phyloP scores from a whole-genome alignment of 345 rosid genomes.

The Brassica napus region Da-Ae NC_063440.1:14316501-14317000 shows the following conservation, averaged over 20 bases:
- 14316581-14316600: constrained; percentile 96
- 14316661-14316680: constrained; percentile 73
- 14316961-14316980: not conserved
- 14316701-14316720: constrained; percentile 56
- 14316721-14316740: constrained; percentile 60
- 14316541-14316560: constrained; percentile 91
- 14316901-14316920: constrained; percentile 68
- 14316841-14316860: constrained; percentile 77
- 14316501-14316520: constrained; percentile 76
- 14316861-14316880: constrained; percentile 94
- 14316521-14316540: constrained; percentile 70
- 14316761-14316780: constrained; percentile 55
- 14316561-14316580: constrained; percentile 90
- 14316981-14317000: not conserved
- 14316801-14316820: constrained; percentile 75
- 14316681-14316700: constrained; percentile 60
- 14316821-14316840: constrained; percentile 93
- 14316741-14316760: constrained; percentile 63
- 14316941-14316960: not conserved
- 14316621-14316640: constrained; percentile 92
- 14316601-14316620: constrained; percentile 81
- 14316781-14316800: constrained; percentile 67
- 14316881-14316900: constrained; percentile 84
- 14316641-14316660: constrained; percentile 85
- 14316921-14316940: not conserved